Evolutionary conservation across 1,284 basidiomycete genomes (phyloP).

Genomic region (Cronartium quercuum): DNA sequence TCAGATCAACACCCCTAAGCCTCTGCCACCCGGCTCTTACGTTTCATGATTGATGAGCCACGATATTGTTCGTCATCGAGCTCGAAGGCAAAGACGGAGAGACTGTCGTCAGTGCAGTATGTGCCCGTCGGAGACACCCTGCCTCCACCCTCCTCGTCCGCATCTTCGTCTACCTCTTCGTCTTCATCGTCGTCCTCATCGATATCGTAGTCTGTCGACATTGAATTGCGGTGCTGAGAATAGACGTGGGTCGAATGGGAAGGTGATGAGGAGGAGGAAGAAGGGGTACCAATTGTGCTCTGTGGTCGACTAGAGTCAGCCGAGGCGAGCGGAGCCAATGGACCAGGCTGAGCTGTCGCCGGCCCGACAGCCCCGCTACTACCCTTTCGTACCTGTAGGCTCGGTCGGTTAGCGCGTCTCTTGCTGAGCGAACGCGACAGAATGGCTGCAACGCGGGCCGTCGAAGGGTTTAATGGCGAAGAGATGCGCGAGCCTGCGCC

Average conservation of each 20-base stretch:
- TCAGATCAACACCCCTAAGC: too few relatives aligned
- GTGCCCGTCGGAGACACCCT: background rate
- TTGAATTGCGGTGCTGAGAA: background rate
- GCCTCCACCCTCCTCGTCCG: background rate
- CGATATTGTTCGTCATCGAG: conserved; percentile 12
- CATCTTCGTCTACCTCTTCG: conserved; percentile 7
- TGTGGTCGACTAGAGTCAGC: background rate
- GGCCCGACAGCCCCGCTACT: background rate
- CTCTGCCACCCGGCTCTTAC: too few relatives aligned
- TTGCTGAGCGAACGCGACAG: conserved; percentile 36
- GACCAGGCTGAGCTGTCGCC: background rate
- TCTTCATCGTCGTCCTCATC: conserved; percentile 19
- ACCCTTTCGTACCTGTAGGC: conserved; percentile 22
- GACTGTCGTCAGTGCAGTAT: conserved; percentile 2
- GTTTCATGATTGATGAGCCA: background rate
- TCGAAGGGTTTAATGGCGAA: conserved; percentile 34
- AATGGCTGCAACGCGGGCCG: conserved; percentile 30
- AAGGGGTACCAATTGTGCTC: background rate
- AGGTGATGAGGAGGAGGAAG: background rate
- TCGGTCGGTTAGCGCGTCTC: conserved; percentile 33
- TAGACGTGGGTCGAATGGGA: background rate
- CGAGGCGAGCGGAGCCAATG: background rate
- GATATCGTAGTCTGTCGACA: conserved; percentile 25
- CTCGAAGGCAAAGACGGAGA: conserved; percentile 13
- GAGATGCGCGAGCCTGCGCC: conserved; percentile 8